Percentiles rank a stretch among this genome's conserved stretches.
These are phyloP conservation scores for Apostasia ramifera DNA, from an alignment of 106 monocot species.

Conservation along the genomic window DNA sequence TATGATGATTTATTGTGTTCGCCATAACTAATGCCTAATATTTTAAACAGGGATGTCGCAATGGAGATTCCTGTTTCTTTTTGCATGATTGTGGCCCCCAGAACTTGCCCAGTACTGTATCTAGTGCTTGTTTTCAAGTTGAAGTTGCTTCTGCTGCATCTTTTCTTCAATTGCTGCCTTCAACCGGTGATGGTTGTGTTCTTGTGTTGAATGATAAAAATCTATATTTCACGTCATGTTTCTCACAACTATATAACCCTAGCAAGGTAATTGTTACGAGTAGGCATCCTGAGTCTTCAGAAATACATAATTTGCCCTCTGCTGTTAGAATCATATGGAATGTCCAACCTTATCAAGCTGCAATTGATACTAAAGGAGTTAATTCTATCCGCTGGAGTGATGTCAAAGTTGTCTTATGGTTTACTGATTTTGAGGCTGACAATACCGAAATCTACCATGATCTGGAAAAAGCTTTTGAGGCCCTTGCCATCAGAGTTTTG, in stretches of 20 bases:
- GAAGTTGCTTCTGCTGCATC: constrained; percentile 17
- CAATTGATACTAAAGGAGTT: constrained; percentile 17
- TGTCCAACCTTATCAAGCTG: constrained; percentile 13
- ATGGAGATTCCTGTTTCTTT: constrained; percentile 61
- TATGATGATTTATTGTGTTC: too few species aligned
- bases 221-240: constrained; percentile 29
- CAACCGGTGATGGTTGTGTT: constrained; percentile 15
- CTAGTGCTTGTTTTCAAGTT: constrained; percentile 26
- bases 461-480: constrained; percentile 38
- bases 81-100: constrained; percentile 35
- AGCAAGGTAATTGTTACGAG: constrained; percentile 33
- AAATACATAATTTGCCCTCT: constrained; percentile 6
- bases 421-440: constrained; percentile 26
- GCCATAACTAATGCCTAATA: not conserved
- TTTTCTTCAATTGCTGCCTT: constrained; percentile 31
- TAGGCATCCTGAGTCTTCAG: constrained; percentile 15
- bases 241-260: constrained; percentile 24
- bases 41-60: constrained; percentile 56
- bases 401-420: constrained; percentile 44
- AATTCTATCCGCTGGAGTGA: constrained; percentile 36
- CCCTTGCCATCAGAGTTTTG: constrained; percentile 48
- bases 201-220: constrained; percentile 53
- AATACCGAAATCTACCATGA: constrained; percentile 9
- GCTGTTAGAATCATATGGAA: constrained; percentile 29
- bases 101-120: not conserved